These are phyloP conservation scores for Coemansia sp. DNA, from an alignment of 192 early-diverging fungal genomes.

Conservation along the genomic window DNA sequence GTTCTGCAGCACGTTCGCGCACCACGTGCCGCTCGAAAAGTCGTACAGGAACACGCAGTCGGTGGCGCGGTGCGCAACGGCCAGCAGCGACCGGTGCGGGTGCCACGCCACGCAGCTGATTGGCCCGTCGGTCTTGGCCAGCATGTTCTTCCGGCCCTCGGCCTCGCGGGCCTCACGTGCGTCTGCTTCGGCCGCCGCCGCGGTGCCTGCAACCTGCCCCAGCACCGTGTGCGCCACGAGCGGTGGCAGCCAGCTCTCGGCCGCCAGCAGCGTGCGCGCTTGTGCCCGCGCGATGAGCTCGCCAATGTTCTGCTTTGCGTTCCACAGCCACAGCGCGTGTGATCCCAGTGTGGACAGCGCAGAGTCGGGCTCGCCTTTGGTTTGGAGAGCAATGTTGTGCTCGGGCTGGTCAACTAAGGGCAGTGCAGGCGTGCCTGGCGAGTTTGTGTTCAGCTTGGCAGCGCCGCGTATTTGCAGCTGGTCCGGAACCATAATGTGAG, in stretches of 20 bases:
- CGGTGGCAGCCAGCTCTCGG: slow-evolving; percentile 40
- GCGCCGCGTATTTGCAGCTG: slow-evolving; percentile 26
- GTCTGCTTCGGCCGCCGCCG: slow-evolving; percentile 27
- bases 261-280: slow-evolving; percentile 15
- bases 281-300: slow-evolving; percentile 3
- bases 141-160: slow-evolving; percentile 30
- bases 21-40: slow-evolving; percentile 55
- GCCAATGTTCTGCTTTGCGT: slow-evolving; percentile 32
- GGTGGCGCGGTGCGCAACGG: slow-evolving; percentile 64
- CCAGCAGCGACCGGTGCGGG: slow-evolving; percentile 64
- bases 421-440: slow-evolving; percentile 2
- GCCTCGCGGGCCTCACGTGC: slow-evolving; percentile 20
- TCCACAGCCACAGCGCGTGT: slow-evolving; percentile 41
- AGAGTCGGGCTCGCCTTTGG: neutral
- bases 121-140: slow-evolving; percentile 40
- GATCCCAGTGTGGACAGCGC: slow-evolving; percentile 5
- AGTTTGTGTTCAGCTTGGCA: slow-evolving; percentile 1
- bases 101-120: slow-evolving; percentile 75
- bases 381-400: neutral
- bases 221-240: slow-evolving; percentile 24
- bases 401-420: slow-evolving; percentile 5
- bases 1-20: slow-evolving; percentile 46
- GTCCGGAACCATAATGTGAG: slow-evolving; percentile 55
- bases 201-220: slow-evolving; percentile 27
- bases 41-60: slow-evolving; percentile 72